phyloP scores from a whole-genome alignment of 306 rosid genomes.

The Casuarina cunninghamiana region DNA sequence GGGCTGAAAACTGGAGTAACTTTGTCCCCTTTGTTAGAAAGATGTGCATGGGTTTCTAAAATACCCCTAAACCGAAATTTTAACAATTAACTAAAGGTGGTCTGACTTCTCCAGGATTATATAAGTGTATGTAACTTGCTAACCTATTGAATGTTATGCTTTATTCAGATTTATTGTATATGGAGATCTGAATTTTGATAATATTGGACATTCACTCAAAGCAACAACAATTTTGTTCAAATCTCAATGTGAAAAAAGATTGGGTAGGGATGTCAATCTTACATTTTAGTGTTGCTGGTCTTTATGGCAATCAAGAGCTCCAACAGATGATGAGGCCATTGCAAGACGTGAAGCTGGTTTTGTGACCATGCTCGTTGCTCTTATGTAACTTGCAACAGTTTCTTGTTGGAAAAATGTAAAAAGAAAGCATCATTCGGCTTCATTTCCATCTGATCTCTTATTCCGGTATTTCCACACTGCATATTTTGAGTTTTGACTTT shows the following conservation, averaged over 20 bases:
- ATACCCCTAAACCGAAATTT: background rate
- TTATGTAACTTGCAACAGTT: background rate
- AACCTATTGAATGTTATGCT: background rate
- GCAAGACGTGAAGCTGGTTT: slow-evolving; percentile 3
- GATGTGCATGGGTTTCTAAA: slow-evolving; percentile 27
- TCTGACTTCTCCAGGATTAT: background rate
- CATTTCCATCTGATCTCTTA: slow-evolving; percentile 5
- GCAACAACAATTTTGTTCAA: background rate
- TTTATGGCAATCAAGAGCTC: background rate
- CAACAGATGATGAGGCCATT: background rate
- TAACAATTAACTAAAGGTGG: background rate
- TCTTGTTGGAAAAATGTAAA: background rate
- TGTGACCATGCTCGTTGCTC: background rate
- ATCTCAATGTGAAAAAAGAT: background rate
- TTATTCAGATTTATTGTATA: background rate
- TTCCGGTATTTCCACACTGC: background rate
- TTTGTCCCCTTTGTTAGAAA: slow-evolving; percentile 35
- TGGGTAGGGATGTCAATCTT: background rate
- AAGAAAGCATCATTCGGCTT: background rate
- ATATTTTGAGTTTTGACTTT: background rate
- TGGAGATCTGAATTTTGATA: background rate
- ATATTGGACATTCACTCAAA: background rate
- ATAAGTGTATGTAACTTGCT: background rate
- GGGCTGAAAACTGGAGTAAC: slow-evolving; percentile 38
- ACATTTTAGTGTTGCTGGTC: background rate